Conservation (phyloP, 1,284 basidiomycete species). For the Anthracocystis panici-leucophaei region DNA sequence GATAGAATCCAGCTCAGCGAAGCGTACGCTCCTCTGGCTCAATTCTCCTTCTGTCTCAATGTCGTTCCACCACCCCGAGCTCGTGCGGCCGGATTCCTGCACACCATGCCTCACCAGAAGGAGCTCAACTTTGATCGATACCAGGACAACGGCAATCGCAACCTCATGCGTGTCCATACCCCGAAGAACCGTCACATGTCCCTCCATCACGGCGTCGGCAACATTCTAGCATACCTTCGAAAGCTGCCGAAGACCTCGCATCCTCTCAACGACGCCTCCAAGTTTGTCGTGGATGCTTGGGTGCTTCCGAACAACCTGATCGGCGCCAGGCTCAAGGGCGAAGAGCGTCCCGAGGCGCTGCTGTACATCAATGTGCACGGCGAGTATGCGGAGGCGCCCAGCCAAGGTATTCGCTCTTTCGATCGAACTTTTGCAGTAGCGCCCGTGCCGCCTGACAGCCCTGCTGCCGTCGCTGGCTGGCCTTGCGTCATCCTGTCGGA, state of each 20-base stretch:
- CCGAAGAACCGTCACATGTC: slow-evolving; percentile 47
- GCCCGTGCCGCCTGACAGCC: slow-evolving; percentile 81
- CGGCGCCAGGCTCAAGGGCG: slow-evolving; percentile 52
- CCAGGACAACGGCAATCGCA: slow-evolving; percentile 70
- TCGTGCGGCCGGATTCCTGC: slow-evolving; percentile 64
- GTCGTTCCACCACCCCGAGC: slow-evolving; percentile 82
- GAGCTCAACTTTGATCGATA: slow-evolving; percentile 81
- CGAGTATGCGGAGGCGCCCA: slow-evolving; percentile 81
- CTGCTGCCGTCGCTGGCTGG: slow-evolving; percentile 87
- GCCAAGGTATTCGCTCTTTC: slow-evolving; percentile 84
- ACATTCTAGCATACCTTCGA: slow-evolving; percentile 76
- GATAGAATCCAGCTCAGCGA: slow-evolving; percentile 78
- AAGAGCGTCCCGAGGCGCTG: slow-evolving; percentile 71
- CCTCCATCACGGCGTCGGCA: slow-evolving; percentile 78
- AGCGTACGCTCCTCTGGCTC: slow-evolving; percentile 84
- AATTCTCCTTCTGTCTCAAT: slow-evolving; percentile 88
- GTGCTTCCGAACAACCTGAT: slow-evolving; percentile 71
- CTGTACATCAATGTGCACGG: slow-evolving; percentile 89
- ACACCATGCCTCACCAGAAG: slow-evolving; percentile 80
- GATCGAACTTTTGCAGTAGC: slow-evolving; percentile 90
- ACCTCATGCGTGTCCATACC: slow-evolving; percentile 61
- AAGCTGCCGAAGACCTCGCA: slow-evolving; percentile 84
- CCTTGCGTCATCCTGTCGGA: slow-evolving; percentile 90
- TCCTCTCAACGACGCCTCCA: slow-evolving; percentile 75
- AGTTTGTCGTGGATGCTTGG: slow-evolving; percentile 91